Evolutionary conservation across 441 rosid species (phyloP), one percentile per base, ranked within the genome.

Genomic region (Adansonia grandidieri): DNA sequence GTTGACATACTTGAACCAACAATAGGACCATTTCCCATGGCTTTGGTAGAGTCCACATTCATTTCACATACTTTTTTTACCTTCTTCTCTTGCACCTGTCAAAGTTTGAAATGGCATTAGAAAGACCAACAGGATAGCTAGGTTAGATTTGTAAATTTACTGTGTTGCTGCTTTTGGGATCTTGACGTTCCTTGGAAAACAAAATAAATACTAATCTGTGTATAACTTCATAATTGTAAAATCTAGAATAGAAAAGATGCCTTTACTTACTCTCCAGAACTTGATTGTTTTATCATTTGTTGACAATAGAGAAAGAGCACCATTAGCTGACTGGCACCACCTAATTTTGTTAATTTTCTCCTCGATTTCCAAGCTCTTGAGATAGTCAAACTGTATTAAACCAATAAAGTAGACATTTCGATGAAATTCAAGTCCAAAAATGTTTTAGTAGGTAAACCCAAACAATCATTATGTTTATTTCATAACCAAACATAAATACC

Each of bases 301-400:
- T 3, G 98, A 96, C 56, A 96, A 88, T 78, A 96, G 97, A 85
- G 92, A 96, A 78, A 91, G 87, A n/a, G 96, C 94, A 19, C 97
- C 89, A 65, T 89, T 92, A 5, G 94, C 93, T 15, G 92, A 85
- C 84, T 93, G 97, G 85, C 98, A 96, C 99, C 99, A 96, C 83
- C 91, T 93, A 76, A 96, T 94, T 81, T 96, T 93, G 92, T 94
- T 94, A 75, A 94, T 96, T 83, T 94, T 94, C 90, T 96, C 99
- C 88, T 94, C 99, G 78, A 96, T 94, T 88, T 94, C 99, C 97
- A 96, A 91, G 78, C 99, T 94, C 91, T 94, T 94, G 77, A 96
- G 92, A 82, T 96, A 96, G 85, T 96, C 98, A 88, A 96, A 96
- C 98, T 96, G 92, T 69, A 56, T 72, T 44, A 42, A 54, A 80